These are phyloP conservation scores for Penicillium sp. DNA, from an alignment of 2,329 filamentous ascomycete genomes.

Conservation along the genomic window DNA sequence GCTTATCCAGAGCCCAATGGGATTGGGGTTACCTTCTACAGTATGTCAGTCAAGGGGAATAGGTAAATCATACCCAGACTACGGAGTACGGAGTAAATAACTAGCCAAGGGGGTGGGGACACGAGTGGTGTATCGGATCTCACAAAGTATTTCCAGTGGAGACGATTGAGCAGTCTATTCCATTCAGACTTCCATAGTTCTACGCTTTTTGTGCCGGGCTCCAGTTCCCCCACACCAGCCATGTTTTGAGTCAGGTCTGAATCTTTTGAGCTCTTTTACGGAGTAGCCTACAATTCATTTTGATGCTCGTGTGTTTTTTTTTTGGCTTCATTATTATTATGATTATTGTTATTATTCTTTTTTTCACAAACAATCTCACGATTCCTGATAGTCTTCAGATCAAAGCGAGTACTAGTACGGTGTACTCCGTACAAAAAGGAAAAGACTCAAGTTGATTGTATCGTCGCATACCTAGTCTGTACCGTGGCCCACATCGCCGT, in stretches of 20 bases:
- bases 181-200: constrained; percentile 28
- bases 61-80: too few relatives aligned
- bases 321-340: too few relatives aligned
- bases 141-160: constrained; percentile 21
- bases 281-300: too few relatives aligned
- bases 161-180: constrained; percentile 21
- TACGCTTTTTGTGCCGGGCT: constrained; percentile 19
- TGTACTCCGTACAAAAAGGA: too few relatives aligned
- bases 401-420: too few relatives aligned
- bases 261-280: neutral
- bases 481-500: constrained; percentile 14
- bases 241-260: constrained; percentile 15
- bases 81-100: neutral
- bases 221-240: constrained; percentile 27
- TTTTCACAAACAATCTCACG: too few relatives aligned
- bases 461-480: constrained; percentile 14
- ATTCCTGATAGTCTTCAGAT: neutral
- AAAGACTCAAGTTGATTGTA: neutral
- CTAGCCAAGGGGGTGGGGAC: too few relatives aligned
- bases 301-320: too few relatives aligned
- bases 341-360: too few relatives aligned
- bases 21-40: neutral
- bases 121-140: neutral
- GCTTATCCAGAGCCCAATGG: neutral
- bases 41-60: neutral